Evolutionary conservation across 306 rosid species (phyloP), one percentile per base, ranked within the genome.

Genomic region (Cicer yamashitae): DNA sequence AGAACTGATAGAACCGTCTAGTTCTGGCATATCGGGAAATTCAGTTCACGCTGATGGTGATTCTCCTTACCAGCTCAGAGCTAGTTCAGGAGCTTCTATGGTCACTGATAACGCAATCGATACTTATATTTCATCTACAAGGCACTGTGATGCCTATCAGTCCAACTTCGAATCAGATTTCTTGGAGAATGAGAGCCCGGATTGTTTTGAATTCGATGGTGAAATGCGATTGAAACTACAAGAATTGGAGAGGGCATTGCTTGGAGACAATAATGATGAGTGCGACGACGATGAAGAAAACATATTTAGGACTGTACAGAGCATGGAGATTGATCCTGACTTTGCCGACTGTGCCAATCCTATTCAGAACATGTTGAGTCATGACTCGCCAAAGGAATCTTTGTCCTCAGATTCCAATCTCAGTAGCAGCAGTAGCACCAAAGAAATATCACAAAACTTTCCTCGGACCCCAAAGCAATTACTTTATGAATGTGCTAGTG

Each of bases 241-340:
- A 79, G 97, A 94, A 82, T 67, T 91, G 85, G 98, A 94, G 88
- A 91, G 94, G 78, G 94, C 88, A 46, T 87, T 94, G 75, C 88
- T 94, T 68, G 85, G 71, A 51, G 96, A 90, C 47, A 85, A 85
- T 5, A 93, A 85, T 47, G 88, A 73, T n/a, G 89, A 86, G 1
- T 82, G 83, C 1, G 88, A 90, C 4, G 96, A 90, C 7, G 96
- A 83, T 4, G 92, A 82, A 14, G 92, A 80, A 56, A 61, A 87
- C 54, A 69, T 77, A 22, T 83, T 83, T 77, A 86, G 79, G 72
- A 72, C 81, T 34, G 84, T 72, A 50, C 92, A 83, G 64, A 84
- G 87, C 91, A 91, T 90, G 98, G 98, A 94, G 61, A 80, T 91
- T 66, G 98, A 91, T 56, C 50, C 76, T 30, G 80, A 51, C 61